A percentile compares a stretch with the other conserved stretches of the same genome.
Conservation (phyloP, 2,329 filamentous ascomycete species). For the Plenodomus biglobosus region DNA sequence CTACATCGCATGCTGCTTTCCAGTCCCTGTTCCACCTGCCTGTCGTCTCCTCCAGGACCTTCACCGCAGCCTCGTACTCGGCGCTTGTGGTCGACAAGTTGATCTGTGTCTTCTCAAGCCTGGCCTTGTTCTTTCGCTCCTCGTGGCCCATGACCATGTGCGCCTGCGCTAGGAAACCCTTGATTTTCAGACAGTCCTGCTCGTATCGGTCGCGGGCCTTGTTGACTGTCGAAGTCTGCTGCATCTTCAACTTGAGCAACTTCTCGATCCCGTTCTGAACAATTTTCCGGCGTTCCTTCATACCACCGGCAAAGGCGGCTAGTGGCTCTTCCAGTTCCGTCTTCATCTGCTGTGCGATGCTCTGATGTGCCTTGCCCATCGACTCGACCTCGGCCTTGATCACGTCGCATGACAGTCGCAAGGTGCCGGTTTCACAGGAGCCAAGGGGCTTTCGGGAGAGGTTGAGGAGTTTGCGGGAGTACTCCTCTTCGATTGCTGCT, state of each 20-base stretch:
- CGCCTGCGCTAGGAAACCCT: conserved; percentile 95
- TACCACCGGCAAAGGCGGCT: conserved; percentile 84
- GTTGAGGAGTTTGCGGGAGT: conserved; percentile 82
- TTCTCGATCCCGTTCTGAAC: conserved; percentile 94
- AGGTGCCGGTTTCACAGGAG: conserved; percentile 79
- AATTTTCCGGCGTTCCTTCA: conserved; percentile 97
- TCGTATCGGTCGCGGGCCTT: conserved; percentile 96
- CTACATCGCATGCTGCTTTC: conserved; percentile 85
- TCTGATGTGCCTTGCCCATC: conserved; percentile 91
- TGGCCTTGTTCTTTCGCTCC: conserved; percentile 97
- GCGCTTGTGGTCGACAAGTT: conserved; percentile 87
- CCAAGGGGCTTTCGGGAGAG: conserved; percentile 87
- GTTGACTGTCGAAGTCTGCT: conserved; percentile 88
- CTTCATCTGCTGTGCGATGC: conserved; percentile 92
- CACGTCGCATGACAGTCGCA: conserved; percentile 82
- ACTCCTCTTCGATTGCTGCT: conserved; percentile 94
- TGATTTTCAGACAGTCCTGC: conserved; percentile 97
- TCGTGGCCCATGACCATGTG: conserved; percentile 99
- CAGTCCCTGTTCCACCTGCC: conserved; percentile 96
- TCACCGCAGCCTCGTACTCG: conserved; percentile 92
- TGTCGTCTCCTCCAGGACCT: conserved; percentile 91
- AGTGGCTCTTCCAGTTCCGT: conserved; percentile 92
- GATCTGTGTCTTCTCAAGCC: conserved; percentile 97
- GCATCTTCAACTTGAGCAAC: conserved; percentile 85
- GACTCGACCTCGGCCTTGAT: conserved; percentile 86